Percentiles rank a stretch among this genome's conserved stretches.
These are phyloP conservation scores for Pyronema domesticum DNA, from an alignment of 495 filamentous ascomycete genomes.

Conservation along the genomic window DNA sequence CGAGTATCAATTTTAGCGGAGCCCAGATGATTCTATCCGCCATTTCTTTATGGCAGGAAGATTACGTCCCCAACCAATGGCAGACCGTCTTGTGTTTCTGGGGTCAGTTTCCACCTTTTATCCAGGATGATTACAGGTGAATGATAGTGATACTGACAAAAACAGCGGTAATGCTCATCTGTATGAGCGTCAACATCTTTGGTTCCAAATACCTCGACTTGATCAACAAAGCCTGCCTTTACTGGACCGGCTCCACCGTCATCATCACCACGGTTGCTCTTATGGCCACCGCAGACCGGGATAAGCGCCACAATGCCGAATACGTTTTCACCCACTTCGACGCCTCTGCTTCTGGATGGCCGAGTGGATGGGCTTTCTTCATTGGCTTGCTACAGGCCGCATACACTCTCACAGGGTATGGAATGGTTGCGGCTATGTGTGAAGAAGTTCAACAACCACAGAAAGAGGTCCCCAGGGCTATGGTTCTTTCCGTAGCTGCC, in stretches of 20 bases:
- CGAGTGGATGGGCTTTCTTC: conserved; percentile 35
- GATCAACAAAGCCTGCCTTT: conserved; percentile 51
- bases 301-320: conserved; percentile 29
- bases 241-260: conserved; percentile 42
- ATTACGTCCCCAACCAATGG: conserved; percentile 43
- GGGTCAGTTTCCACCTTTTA: conserved; percentile 9
- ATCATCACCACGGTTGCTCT: conserved; percentile 42
- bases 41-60: conserved; percentile 42
- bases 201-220: conserved; percentile 39
- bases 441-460: conserved; percentile 39
- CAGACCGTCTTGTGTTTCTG: conserved; percentile 50
- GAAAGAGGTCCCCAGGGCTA: conserved; percentile 40
- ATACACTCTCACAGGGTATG: conserved; percentile 42
- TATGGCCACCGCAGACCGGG: conserved; percentile 36
- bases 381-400: conserved; percentile 36
- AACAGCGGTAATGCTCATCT: conserved; percentile 36
- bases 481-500: conserved; percentile 40
- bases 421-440: conserved; percentile 43
- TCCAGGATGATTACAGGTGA: not conserved
- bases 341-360: conserved; percentile 39
- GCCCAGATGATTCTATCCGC: conserved; percentile 44
- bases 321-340: conserved; percentile 50
- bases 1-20: conserved; percentile 35
- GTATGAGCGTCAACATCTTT: conserved; percentile 41
- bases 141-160: not conserved